phyloP scores from a whole-genome alignment of 1,139 yeast genomes.

The Candida anutae region DNA sequence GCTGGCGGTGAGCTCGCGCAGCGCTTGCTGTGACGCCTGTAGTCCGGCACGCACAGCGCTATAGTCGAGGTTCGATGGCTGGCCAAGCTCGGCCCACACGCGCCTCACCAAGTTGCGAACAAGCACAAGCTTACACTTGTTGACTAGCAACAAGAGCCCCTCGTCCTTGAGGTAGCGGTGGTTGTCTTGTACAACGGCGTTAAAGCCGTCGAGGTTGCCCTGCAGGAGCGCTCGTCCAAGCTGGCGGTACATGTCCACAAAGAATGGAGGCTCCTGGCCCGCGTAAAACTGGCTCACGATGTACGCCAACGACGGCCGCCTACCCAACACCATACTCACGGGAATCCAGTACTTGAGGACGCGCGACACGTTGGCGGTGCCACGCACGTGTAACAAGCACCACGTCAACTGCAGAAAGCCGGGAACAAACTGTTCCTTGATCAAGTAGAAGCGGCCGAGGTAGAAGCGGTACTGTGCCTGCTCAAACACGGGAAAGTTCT shows the following conservation, averaged over 20 bases:
- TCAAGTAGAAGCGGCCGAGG: constrained; percentile 57
- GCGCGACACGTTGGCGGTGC: constrained; percentile 19
- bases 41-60: constrained; percentile 19
- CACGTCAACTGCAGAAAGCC: constrained; percentile 56
- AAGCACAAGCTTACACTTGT: constrained; percentile 34
- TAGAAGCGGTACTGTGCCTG: constrained; percentile 62
- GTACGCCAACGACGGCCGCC: constrained; percentile 27
- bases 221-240: constrained; percentile 23
- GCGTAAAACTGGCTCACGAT: constrained; percentile 14
- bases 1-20: constrained; percentile 2
- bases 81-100: constrained; percentile 24
- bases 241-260: constrained; percentile 27
- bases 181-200: constrained; percentile 18
- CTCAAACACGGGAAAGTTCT: constrained; percentile 40
- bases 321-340: constrained; percentile 46
- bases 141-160: constrained; percentile 28
- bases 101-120: constrained; percentile 38
- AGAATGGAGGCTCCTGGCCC: constrained; percentile 15
- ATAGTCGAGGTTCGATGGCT: constrained; percentile 22
- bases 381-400: constrained; percentile 39
- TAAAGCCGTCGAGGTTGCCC: constrained; percentile 36
- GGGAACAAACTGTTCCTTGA: constrained; percentile 48
- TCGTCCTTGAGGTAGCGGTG: constrained; percentile 28
- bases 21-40: constrained; percentile 2
- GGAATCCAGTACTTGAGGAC: constrained; percentile 53